A percentile compares a stretch with the other conserved stretches of the same genome.
phyloP scores from a whole-genome alignment of 768 basidiomycete genomes.

The Naganishia vishniacii region DNA sequence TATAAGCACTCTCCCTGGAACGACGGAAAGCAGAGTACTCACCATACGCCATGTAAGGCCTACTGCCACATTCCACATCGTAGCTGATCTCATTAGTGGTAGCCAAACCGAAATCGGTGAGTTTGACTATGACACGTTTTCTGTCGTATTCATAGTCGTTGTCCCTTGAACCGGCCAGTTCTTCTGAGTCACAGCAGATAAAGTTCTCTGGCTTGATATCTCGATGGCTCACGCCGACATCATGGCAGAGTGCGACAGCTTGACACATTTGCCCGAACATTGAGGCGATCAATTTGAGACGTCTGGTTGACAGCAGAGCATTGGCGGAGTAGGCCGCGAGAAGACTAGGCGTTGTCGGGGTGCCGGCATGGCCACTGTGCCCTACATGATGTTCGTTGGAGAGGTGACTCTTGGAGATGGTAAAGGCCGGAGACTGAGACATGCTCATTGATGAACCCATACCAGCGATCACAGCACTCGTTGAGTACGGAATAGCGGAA shows the following conservation, averaged over 20 bases:
- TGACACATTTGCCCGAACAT: conserved; percentile 99
- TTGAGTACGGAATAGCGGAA: conserved; percentile 46
- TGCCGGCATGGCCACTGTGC: conserved; percentile 46
- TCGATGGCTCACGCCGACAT: conserved; percentile 81
- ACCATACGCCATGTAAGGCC: conserved; percentile 98
- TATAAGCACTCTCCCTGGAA: background rate
- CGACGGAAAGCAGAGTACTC: conserved; percentile 42
- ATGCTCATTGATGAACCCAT: conserved; percentile 28
- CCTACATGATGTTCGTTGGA: conserved; percentile 31
- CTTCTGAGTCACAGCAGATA: conserved; percentile 49
- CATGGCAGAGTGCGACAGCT: conserved; percentile 90
- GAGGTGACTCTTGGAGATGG: conserved; percentile 37
- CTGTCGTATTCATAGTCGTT: conserved; percentile 53
- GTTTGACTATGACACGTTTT: conserved; percentile 88
- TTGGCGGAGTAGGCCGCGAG: conserved; percentile 71
- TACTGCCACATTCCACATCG: conserved; percentile 97
- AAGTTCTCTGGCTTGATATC: conserved; percentile 98
- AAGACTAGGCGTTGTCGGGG: conserved; percentile 88
- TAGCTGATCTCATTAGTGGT: conserved; percentile 81
- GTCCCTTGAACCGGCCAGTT: conserved; percentile 33
- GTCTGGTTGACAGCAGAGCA: conserved; percentile 76
- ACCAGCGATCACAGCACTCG: conserved; percentile 39
- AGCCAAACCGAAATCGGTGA: conserved; percentile 92
- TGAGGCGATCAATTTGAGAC: conserved; percentile 84
- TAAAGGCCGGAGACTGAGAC: conserved; percentile 34